Evolutionary conservation across 306 rosid genomes (phyloP).

Genomic region (Acacia melanoxylon): DNA sequence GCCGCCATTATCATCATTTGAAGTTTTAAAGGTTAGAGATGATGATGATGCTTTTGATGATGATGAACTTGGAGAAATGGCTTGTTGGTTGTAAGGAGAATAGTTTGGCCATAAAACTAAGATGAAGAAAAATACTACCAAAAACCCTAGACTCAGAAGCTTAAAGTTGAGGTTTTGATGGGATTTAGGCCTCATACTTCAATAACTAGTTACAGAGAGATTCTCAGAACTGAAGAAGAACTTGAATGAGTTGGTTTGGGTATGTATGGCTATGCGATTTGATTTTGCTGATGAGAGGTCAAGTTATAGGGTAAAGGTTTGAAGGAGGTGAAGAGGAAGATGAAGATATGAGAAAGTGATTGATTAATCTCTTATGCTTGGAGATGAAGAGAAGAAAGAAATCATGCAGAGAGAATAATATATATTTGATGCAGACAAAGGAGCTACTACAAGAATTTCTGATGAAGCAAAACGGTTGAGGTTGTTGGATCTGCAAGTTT

Average conservation of each 20-base stretch:
- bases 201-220: not conserved
- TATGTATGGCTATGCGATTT: not conserved
- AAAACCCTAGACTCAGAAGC: constrained; percentile 50
- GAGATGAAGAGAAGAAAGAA: constrained; percentile 41
- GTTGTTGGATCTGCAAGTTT: constrained; percentile 54
- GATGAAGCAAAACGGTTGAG: constrained; percentile 44
- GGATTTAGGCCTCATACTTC: constrained; percentile 66
- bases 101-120: constrained; percentile 57
- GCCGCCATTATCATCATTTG: not conserved
- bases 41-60: constrained; percentile 10
- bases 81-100: constrained; percentile 36
- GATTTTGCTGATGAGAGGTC: constrained; percentile 1
- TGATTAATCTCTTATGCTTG: constrained; percentile 42
- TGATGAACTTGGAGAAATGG: constrained; percentile 31
- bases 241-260: not conserved
- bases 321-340: not conserved
- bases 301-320: constrained; percentile 10
- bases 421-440: constrained; percentile 47
- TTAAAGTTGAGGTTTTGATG: constrained; percentile 51
- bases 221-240: not conserved
- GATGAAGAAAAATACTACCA: constrained; percentile 50
- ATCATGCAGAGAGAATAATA: constrained; percentile 5
- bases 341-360: not conserved
- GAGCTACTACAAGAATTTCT: constrained; percentile 44
- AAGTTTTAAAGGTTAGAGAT: not conserved